A percentile compares a stretch with the other conserved stretches of the same genome.
Conservation (phyloP, 495 filamentous ascomycete species). For the Amphirosellinia nigrospora region DNA sequence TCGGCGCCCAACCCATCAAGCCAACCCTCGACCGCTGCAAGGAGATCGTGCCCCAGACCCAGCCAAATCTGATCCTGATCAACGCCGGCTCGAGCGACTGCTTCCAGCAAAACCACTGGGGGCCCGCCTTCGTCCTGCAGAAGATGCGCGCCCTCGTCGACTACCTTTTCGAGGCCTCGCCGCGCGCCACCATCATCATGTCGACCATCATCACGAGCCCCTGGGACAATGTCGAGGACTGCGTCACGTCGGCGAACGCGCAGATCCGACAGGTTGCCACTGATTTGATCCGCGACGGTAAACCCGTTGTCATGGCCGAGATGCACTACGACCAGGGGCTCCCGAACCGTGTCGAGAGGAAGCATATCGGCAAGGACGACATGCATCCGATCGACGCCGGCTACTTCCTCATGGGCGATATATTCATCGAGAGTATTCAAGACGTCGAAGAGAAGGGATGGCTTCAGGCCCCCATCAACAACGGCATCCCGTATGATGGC, state of each 20-base stretch:
- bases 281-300: constrained; percentile 46
- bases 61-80: constrained; percentile 40
- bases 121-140: constrained; percentile 32
- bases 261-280: constrained; percentile 45
- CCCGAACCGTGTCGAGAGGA: constrained; percentile 37
- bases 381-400: constrained; percentile 53
- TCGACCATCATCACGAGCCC: constrained; percentile 37
- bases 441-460: constrained; percentile 45
- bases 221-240: constrained; percentile 40
- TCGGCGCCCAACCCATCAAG: constrained; percentile 39
- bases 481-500: constrained; percentile 42
- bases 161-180: constrained; percentile 37
- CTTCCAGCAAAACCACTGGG: constrained; percentile 40
- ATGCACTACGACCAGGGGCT: constrained; percentile 37
- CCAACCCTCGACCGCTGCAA: constrained; percentile 34
- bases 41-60: constrained; percentile 37
- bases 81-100: constrained; percentile 41
- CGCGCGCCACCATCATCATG: constrained; percentile 38
- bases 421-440: constrained; percentile 49
- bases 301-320: constrained; percentile 34
- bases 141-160: constrained; percentile 40
- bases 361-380: constrained; percentile 36
- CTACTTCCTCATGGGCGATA: constrained; percentile 55
- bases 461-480: constrained; percentile 40
- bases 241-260: constrained; percentile 40